Conservation (phyloP, 1,139 yeast species). For the Pichia inconspicua region DNA sequence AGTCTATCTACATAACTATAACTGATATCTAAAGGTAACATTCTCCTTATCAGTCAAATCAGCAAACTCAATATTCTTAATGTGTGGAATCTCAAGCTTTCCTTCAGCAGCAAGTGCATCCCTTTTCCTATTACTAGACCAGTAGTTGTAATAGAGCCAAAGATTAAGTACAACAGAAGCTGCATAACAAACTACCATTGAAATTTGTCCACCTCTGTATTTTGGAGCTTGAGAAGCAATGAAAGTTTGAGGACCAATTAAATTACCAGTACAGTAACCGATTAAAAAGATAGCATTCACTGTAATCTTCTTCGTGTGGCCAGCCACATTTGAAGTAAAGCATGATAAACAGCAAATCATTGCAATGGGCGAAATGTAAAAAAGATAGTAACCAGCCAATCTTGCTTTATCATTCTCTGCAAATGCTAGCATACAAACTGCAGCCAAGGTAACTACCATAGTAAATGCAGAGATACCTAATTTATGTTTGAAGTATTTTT, state of each 20-base stretch:
- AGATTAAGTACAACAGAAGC: conserved; percentile 16
- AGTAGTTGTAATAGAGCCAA: conserved; percentile 19
- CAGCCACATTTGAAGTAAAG: conserved; percentile 53
- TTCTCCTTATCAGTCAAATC: conserved; percentile 45
- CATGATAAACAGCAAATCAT: conserved; percentile 38
- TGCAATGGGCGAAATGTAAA: conserved; percentile 29
- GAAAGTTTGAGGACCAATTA: conserved; percentile 51
- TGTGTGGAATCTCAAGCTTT: conserved; percentile 21
- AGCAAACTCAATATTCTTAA: conserved; percentile 38
- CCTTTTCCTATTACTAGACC: conserved; percentile 26
- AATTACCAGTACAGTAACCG: conserved; percentile 55
- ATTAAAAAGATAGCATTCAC: conserved; percentile 53
- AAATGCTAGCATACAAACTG: conserved; percentile 44
- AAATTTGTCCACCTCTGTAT: conserved; percentile 36
- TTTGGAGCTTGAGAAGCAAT: conserved; percentile 36
- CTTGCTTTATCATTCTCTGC: conserved; percentile 31
- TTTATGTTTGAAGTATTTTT: conserved; percentile 29
- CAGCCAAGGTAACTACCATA: conserved; percentile 32
- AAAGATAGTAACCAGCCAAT: conserved; percentile 37
- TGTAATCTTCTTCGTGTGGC: conserved; percentile 36
- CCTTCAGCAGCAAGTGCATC: conserved; percentile 21
- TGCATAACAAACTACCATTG: conserved; percentile 27
- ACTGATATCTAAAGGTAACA: conserved; percentile 37
- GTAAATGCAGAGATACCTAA: conserved; percentile 38
- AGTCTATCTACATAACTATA: conserved; percentile 8